Evolutionary conservation across 2,329 filamentous ascomycete genomes (phyloP), one percentile per base, ranked within the genome.

Genomic region (Aspergillus pseudotamarii): DNA sequence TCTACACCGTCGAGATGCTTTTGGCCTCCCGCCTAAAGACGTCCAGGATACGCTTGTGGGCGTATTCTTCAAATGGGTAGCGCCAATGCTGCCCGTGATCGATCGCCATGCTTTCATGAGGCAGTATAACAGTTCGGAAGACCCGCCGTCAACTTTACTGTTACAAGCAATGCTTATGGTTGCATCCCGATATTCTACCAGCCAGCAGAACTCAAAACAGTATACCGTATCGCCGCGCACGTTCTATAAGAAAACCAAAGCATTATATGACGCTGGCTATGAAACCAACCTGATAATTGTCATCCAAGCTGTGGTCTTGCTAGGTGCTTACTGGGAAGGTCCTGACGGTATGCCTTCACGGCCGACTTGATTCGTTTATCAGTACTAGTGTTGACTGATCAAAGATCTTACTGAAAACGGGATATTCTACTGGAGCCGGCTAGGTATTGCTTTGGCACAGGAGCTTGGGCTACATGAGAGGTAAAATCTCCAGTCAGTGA

Each of bases 381-480:
- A n/a, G 12, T 41, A n/a, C n/a, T n/a, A 10, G 34, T 61, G 41
- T 38, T 65, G 57, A 63, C 46, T 5, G 6, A 28, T 23, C 11
- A 38, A 59, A 66, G 64, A 66, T 34, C 62, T 66, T 34, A 61
- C 57, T n/a, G 64, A 66, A 50, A 64, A 41, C 55, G 64, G 64
- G 6, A 55, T 66, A 36, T 66, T 66, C 58, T 66, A 66, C 28
- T 66, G 64, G 64, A 66, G 64, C 43, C 59, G 62, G n/a, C 32
- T 66, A 6, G 64, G 64, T 26, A 66, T 62, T 54, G 64, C 62
- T 41, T 34, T 66, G 11, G 64, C 64, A 11, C 64, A 66, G 41
- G 57, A 45, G 48, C 41, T 62, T 9, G 62, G 64, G 16, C 36
- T 64, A 16, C 59, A 66, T 51, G 21, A 60, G 6, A 56, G 46